A percentile compares a stretch with the other conserved stretches of the same genome.
phyloP scores from a whole-genome alignment of 1,284 basidiomycete species.

The Vanrija humicola region DNA sequence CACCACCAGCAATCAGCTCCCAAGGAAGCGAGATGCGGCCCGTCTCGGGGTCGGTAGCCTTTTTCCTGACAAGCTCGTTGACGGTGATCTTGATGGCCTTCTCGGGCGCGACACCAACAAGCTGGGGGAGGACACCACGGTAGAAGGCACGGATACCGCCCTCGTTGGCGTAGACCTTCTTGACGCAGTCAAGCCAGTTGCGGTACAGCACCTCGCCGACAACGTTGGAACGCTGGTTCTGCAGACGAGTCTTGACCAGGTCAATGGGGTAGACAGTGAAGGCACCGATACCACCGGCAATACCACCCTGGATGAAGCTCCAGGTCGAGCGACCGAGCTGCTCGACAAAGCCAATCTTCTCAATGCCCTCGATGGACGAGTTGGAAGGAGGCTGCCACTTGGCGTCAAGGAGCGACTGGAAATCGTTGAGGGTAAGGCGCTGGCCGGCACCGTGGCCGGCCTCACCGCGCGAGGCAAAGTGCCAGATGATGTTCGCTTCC shows the following conservation, averaged over 20 bases:
- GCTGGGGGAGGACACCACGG: conserved; percentile 89
- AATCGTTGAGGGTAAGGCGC: conserved; percentile 76
- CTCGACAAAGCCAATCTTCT: conserved; percentile 21
- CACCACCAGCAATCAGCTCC: conserved; percentile 88
- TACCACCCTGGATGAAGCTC: conserved; percentile 83
- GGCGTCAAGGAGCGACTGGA: conserved; percentile 76
- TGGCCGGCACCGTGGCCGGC: conserved; percentile 43
- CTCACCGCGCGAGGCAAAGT: conserved; percentile 81
- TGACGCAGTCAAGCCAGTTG: conserved; percentile 89
- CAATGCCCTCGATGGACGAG: conserved; percentile 11
- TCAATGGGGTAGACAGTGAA: conserved; percentile 65
- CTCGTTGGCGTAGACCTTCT: conserved; percentile 92
- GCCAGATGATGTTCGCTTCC: conserved; percentile 92
- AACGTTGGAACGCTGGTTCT: conserved; percentile 93
- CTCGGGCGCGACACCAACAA: conserved; percentile 96
- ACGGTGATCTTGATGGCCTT: conserved; percentile 74
- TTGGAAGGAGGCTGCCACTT: conserved; percentile 23
- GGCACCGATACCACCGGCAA: conserved; percentile 70
- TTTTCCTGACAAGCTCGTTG: conserved; percentile 83
- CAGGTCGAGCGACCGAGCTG: conserved; percentile 65
- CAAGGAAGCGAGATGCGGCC: conserved; percentile 80
- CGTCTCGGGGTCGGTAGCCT: conserved; percentile 87
- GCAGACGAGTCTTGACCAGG: conserved; percentile 75
- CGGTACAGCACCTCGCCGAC: conserved; percentile 92
- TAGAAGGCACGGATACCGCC: conserved; percentile 89